Conservation (phyloP, 345 rosid genomes). For the Eucalyptus shirleyi region DNA sequence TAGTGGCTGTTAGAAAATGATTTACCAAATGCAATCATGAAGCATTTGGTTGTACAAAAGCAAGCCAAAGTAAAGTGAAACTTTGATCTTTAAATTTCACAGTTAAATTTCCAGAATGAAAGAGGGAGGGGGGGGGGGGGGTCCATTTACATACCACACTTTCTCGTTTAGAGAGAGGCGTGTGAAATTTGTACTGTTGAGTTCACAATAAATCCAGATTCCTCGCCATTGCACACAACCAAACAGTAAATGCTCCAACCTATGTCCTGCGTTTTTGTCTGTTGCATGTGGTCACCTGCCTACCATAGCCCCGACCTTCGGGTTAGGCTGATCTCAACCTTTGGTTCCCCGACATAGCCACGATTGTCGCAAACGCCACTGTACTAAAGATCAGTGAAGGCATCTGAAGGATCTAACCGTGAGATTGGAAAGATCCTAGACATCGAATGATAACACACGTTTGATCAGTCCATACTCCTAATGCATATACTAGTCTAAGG, state of each 20-base stretch:
- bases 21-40: not conserved
- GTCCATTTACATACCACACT: not conserved
- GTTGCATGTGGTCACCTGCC: not conserved
- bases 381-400: not conserved
- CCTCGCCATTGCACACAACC: not conserved
- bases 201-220: not conserved
- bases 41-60: not conserved
- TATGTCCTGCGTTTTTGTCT: not conserved
- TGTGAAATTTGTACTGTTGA: not conserved
- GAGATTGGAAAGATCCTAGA: not conserved
- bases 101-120: not conserved
- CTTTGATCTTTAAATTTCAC: not conserved
- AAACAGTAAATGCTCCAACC: not conserved
- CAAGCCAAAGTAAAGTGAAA: not conserved
- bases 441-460: not conserved
- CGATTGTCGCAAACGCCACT: not conserved
- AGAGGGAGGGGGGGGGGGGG: accelerated
- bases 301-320: not conserved
- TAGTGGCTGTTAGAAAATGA: not conserved
- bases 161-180: not conserved
- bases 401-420: not conserved
- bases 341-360: not conserved
- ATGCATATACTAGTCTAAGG: not conserved
- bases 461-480: not conserved
- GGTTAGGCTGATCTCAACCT: not conserved